Evolutionary conservation across 2,329 filamentous ascomycete species (phyloP), one percentile per base, ranked within the genome.

Genomic region (Ophiocordyceps camponoti-leonardi): DNA sequence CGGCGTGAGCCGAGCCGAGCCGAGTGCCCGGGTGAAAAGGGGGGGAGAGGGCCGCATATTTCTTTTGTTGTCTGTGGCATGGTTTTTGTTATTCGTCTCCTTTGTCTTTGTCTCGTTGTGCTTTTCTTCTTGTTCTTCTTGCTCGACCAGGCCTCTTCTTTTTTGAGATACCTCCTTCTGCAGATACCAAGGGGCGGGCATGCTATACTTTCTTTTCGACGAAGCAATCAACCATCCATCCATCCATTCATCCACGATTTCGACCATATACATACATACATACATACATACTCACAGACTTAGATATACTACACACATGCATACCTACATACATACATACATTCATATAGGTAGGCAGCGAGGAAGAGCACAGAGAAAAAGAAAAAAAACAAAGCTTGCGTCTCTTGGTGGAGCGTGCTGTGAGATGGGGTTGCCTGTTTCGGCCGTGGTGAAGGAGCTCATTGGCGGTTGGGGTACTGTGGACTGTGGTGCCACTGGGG

Each of bases 371-470:
- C n/a, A n/a, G n/a, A n/a, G n/a, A 22, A 19, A 41, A 41, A 8
- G 16, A 19, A 22, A 41, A 3, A 7, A 6, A 20, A 41, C 10
- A 14, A 41, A 14, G 19, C 18, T 11, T 23, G 22, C 20, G 20
- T 4, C 14, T 26, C 13, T 18, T n/a, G 18, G 42, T 44, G 40
- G 40, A 41, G 40, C 40, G 35, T 39, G n/a, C 35, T 39, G 18
- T 19, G 23, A 42, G 40, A 42, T 18, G 41, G 10, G 45, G n/a
- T 46, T 46, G 16, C 45, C 45, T 20, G 45, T 44, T 46, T 33
- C 13, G 45, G 45, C 45, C 8, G 28, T n/a, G 10, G 16, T 35
- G 22, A n/a, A 28, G 20, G 42, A 33, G 45, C 45, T 46, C n/a
- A 46, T 46, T 46, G 45, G 45, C 42, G 42, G 45, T 31, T 11